phyloP scores from a whole-genome alignment of 352 stramenopile species.

The Chrysophaeum taylorii region DNA sequence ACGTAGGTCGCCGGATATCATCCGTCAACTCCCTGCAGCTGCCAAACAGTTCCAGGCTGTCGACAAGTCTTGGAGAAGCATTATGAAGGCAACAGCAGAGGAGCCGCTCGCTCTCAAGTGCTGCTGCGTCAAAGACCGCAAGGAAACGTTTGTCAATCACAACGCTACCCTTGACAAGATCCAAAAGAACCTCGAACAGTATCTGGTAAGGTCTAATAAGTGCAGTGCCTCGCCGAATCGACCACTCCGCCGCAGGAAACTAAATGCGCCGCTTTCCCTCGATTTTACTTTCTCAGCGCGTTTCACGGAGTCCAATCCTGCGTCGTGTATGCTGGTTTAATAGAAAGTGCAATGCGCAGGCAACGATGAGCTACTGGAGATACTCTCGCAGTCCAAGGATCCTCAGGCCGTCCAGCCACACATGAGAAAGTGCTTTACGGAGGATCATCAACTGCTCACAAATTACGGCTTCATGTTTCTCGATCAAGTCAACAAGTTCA shows the following conservation, averaged over 20 bases:
- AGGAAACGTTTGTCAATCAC: conserved; percentile 38
- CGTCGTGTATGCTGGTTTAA: neutral
- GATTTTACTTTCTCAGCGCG: conserved; percentile 86
- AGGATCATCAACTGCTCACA: no score
- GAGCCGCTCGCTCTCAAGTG: conserved; percentile 68
- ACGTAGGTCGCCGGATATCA: conserved; percentile 71
- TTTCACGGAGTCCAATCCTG: no score
- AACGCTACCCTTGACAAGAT: conserved; percentile 52
- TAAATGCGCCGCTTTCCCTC: conserved; percentile 48
- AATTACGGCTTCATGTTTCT: no score
- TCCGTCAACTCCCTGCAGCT: conserved; percentile 69
- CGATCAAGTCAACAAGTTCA: no score
- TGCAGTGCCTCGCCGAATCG: no score
- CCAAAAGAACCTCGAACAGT: conserved; percentile 52
- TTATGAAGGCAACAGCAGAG: conserved; percentile 73
- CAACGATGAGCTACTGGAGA: conserved; percentile 81
- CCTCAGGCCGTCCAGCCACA: conserved; percentile 82
- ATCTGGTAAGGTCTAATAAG: no score
- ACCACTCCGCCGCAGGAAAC: no score
- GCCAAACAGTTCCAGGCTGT: conserved; percentile 78
- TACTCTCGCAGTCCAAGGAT: conserved; percentile 83
- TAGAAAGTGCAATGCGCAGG: conserved; percentile 23
- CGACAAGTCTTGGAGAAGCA: conserved; percentile 73
- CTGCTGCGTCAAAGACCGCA: conserved; percentile 38
- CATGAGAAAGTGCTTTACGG: conserved; percentile 78